Evolutionary conservation across 192 early-diverging fungal species (phyloP).

Genomic region (Coemansia sp.): DNA sequence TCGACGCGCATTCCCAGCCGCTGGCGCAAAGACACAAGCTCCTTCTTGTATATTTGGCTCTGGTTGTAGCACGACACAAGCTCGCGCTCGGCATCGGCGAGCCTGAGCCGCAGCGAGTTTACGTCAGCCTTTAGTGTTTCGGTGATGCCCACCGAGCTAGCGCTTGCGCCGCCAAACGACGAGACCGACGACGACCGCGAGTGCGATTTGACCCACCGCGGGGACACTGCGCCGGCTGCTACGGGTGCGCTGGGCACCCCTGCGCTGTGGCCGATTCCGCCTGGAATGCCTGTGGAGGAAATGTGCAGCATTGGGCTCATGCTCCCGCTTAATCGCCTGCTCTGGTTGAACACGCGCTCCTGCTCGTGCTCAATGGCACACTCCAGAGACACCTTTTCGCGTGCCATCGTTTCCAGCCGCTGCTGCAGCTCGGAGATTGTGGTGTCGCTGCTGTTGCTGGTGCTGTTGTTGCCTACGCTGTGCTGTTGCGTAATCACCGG

Average conservation of each 20-base stretch:
- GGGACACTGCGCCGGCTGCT: constrained; percentile 39
- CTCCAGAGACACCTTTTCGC: constrained; percentile 90
- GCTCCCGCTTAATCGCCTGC: constrained; percentile 69
- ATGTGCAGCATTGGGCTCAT: constrained; percentile 57
- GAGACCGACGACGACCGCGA: constrained; percentile 53
- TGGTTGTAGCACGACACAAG: constrained; percentile 54
- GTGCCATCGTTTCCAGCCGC: constrained; percentile 73
- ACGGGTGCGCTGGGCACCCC: constrained; percentile 4
- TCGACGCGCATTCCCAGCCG: constrained; percentile 55
- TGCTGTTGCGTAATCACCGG: constrained; percentile 8
- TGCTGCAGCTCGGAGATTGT: constrained; percentile 61
- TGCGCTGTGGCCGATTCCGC: neutral
- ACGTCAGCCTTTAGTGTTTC: constrained; percentile 57
- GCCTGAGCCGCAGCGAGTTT: constrained; percentile 51
- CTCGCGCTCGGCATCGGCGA: constrained; percentile 54
- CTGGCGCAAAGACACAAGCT: constrained; percentile 54
- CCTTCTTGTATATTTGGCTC: constrained; percentile 58
- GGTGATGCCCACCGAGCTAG: constrained; percentile 43
- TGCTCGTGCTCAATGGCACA: constrained; percentile 88
- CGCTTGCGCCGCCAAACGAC: constrained; percentile 50
- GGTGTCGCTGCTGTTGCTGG: constrained; percentile 22
- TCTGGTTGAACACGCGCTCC: constrained; percentile 86
- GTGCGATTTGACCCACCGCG: constrained; percentile 45
- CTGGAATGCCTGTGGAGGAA: neutral
- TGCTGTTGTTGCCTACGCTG: constrained; percentile 12